phyloP scores from a whole-genome alignment of 495 filamentous ascomycete genomes.

The Hyaloscypha variabilis region DNA sequence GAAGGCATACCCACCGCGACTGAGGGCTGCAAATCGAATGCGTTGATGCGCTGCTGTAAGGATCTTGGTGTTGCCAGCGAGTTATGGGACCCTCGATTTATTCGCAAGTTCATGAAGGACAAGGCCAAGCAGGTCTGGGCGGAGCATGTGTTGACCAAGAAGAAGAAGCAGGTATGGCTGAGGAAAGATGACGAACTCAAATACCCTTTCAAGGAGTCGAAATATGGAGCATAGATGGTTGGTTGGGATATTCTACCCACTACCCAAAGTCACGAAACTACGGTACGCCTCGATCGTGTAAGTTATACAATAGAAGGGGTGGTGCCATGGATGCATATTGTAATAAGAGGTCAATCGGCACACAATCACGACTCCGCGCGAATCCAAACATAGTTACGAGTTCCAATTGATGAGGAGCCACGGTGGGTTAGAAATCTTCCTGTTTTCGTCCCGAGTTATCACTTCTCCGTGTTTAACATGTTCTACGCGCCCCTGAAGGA shows the following conservation, averaged over 20 bases:
- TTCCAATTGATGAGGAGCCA: not conserved
- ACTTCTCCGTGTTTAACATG: too few species aligned
- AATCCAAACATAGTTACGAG: not conserved
- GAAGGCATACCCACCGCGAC: slow-evolving; percentile 96
- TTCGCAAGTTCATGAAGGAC: slow-evolving; percentile 67
- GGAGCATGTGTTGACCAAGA: slow-evolving; percentile 83
- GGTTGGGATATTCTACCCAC: not conserved
- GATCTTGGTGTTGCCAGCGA: slow-evolving; percentile 94
- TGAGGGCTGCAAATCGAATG: slow-evolving; percentile 96
- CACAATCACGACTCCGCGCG: not conserved
- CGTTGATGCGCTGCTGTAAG: slow-evolving; percentile 95
- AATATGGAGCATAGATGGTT: slow-evolving; percentile 32
- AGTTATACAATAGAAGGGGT: slow-evolving; percentile 4
- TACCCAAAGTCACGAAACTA: not conserved
- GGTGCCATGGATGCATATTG: not conserved
- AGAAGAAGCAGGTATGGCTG: slow-evolving; percentile 83
- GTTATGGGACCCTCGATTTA: slow-evolving; percentile 94
- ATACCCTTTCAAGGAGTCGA: slow-evolving; percentile 80
- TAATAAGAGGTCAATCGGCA: not conserved
- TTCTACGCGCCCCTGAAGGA: too few species aligned
- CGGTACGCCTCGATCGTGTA: not conserved
- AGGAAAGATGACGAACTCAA: slow-evolving; percentile 79
- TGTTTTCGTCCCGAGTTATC: too few species aligned
- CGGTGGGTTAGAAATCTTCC: not conserved
- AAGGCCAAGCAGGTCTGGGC: slow-evolving; percentile 73